These are phyloP conservation scores for Haplosporangium sp. DNA, from an alignment of 371 early-diverging fungal species.

Conservation along the genomic window DNA sequence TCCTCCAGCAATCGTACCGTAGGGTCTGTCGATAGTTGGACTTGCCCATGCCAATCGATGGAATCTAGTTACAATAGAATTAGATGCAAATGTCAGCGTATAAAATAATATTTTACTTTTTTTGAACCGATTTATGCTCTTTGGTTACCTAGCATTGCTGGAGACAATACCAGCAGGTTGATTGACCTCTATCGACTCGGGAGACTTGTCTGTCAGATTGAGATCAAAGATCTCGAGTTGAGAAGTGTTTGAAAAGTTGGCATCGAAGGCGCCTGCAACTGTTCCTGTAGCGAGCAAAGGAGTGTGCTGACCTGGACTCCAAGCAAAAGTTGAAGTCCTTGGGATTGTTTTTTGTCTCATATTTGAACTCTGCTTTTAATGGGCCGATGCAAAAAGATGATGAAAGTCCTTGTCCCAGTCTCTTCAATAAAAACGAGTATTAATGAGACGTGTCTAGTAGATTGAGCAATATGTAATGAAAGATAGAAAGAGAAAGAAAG, in stretches of 20 bases:
- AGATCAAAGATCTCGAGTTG: conserved; percentile 92
- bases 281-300: conserved; percentile 92
- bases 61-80: conserved; percentile 64
- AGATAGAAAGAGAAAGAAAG: too few species aligned
- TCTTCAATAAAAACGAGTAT: background rate
- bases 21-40: conserved; percentile 64
- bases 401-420: conserved; percentile 5
- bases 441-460: conserved; percentile 5
- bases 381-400: background rate
- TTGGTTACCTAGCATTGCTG: conserved; percentile 71
- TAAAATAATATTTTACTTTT: background rate
- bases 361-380: conserved; percentile 16
- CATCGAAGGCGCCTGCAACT: conserved; percentile 96
- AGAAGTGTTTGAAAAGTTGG: conserved; percentile 91
- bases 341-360: conserved; percentile 74
- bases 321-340: conserved; percentile 86
- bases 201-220: conserved; percentile 65
- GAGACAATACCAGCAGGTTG: conserved; percentile 72
- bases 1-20: conserved; percentile 94
- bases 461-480: too few species aligned
- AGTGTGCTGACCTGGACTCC: conserved; percentile 82
- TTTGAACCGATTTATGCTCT: background rate
- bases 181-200: conserved; percentile 38
- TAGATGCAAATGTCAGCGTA: background rate
- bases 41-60: conserved; percentile 92